A percentile compares a stretch with the other conserved stretches of the same genome.
Conservation (phyloP, 495 filamentous ascomycete genomes). For the Staphylotrichum tortipilum region DNA sequence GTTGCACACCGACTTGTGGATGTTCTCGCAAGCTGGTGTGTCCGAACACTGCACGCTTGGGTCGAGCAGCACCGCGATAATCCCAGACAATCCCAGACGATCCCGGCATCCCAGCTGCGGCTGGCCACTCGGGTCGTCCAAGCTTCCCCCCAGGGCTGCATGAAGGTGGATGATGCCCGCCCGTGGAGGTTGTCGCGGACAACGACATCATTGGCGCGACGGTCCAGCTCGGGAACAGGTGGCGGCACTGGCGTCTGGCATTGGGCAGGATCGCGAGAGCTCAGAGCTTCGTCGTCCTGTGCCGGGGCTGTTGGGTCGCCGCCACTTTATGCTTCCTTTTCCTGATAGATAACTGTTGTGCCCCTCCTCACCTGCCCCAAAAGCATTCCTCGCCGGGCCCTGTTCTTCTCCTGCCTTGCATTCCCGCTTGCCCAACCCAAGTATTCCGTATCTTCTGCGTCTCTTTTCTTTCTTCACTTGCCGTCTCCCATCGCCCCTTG, state of each 20-base stretch:
- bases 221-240: background rate
- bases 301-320: background rate
- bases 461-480: background rate
- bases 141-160: background rate
- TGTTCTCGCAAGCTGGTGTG: background rate
- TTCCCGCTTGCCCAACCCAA: too few relatives aligned
- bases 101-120: too few relatives aligned
- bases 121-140: background rate
- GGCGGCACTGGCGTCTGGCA: background rate
- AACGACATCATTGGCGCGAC: background rate
- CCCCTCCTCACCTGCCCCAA: too few relatives aligned
- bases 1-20: background rate
- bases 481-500: background rate
- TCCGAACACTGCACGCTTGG: too few relatives aligned
- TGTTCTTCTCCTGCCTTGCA: too few relatives aligned
- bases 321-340: too few relatives aligned
- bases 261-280: constrained; percentile 6
- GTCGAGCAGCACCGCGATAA: background rate
- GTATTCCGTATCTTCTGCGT: too few relatives aligned
- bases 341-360: too few relatives aligned
- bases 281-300: too few relatives aligned
- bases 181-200: too few relatives aligned
- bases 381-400: too few relatives aligned
- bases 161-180: background rate
- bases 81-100: too few relatives aligned